These are phyloP conservation scores for Dentipellis fragilis DNA, from an alignment of 768 basidiomycete genomes.

Conservation along the genomic window DNA sequence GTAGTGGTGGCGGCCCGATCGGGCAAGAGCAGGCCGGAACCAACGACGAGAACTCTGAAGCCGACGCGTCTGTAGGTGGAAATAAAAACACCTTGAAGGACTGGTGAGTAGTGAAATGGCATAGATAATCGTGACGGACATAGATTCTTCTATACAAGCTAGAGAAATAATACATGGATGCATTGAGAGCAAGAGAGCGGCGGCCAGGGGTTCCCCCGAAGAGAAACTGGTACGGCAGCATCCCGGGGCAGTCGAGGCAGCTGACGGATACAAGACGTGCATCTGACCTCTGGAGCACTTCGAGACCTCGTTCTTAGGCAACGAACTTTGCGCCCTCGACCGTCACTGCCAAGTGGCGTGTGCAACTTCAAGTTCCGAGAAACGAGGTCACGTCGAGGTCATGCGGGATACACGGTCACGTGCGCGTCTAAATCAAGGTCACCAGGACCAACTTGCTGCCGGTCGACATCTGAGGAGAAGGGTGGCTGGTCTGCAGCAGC, in stretches of 20 bases:
- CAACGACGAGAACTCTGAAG: too few relatives aligned
- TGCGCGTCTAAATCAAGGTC: neutral
- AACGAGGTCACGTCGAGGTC: neutral
- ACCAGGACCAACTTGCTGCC: neutral
- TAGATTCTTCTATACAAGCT: too few relatives aligned
- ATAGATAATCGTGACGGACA: too few relatives aligned
- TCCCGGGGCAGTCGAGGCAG: neutral
- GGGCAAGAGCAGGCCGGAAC: neutral
- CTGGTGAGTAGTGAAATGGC: too few relatives aligned
- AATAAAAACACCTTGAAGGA: too few relatives aligned
- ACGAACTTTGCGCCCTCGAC: too few relatives aligned
- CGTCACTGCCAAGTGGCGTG: neutral
- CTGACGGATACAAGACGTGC: neutral
- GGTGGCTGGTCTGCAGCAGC: too few relatives aligned
- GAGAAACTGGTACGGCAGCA: neutral
- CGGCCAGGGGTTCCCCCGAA: neutral
- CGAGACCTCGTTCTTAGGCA: neutral
- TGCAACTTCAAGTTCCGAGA: neutral
- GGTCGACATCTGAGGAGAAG: too few relatives aligned
- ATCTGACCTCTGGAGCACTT: neutral
- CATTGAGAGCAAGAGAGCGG: too few relatives aligned
- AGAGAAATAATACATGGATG: too few relatives aligned
- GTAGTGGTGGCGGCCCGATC: conserved; percentile 13
- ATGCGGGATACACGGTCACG: neutral
- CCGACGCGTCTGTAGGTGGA: too few relatives aligned